phyloP scores from a whole-genome alignment of 129 eudicot species.

The Smallanthus sonchifolius region DNA sequence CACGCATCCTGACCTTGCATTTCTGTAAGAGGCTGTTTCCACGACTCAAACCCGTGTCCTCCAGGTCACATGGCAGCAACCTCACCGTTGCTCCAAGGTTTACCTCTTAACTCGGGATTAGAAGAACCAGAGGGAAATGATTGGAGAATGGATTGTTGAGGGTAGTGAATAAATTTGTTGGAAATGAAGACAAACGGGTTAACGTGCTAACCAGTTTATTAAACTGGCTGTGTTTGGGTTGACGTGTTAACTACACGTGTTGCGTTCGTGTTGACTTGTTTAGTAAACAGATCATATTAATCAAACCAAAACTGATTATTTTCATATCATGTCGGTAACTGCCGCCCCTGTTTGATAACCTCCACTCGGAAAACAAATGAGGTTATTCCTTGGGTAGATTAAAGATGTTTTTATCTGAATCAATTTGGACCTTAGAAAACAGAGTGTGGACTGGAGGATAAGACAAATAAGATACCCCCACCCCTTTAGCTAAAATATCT shows the following conservation, averaged over 20 bases:
- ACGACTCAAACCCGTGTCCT: too few relatives aligned
- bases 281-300: neutral
- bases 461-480: constrained; percentile 30
- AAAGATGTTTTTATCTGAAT: constrained; percentile 9
- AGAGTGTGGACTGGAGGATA: constrained; percentile 1
- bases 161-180: too few relatives aligned
- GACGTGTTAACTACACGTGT: too few relatives aligned
- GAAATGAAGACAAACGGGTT: neutral
- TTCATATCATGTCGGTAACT: neutral
- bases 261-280: too few relatives aligned
- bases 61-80: too few relatives aligned
- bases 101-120: too few relatives aligned
- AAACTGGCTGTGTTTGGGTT: neutral
- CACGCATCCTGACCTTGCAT: too few relatives aligned
- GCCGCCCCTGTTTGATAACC: neutral
- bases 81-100: too few relatives aligned
- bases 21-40: too few relatives aligned
- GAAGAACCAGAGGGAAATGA: neutral
- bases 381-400: neutral
- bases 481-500: neutral
- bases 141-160: neutral
- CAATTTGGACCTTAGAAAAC: constrained; percentile 34
- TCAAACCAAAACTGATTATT: neutral
- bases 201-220: neutral
- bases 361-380: neutral